These are phyloP conservation scores for Lagenidium sp. DNA, from an alignment of 352 stramenopile species.

Conservation along the genomic window DNA sequence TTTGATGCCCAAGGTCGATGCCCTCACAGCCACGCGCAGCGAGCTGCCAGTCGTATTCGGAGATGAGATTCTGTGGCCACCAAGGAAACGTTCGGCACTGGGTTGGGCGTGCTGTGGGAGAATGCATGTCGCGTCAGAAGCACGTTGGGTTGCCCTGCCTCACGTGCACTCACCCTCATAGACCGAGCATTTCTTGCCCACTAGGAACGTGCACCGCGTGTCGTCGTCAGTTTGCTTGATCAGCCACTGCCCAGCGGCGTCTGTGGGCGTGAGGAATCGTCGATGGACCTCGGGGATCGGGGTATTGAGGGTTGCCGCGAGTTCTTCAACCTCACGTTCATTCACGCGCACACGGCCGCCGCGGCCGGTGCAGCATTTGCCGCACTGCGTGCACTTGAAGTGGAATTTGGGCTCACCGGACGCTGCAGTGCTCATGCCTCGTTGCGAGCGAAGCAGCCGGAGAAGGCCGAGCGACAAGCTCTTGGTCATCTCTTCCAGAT, in stretches of 20 bases:
- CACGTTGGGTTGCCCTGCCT: too few relatives aligned
- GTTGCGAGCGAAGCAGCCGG: too few relatives aligned
- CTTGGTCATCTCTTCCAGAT: too few relatives aligned
- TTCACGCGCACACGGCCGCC: constrained; percentile 66
- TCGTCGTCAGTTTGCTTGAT: constrained; percentile 46
- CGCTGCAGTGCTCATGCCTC: too few relatives aligned
- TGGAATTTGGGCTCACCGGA: constrained; percentile 18
- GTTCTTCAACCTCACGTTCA: constrained; percentile 33
- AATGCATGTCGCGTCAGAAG: too few relatives aligned
- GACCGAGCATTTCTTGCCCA: constrained; percentile 56
- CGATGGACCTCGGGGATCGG: constrained; percentile 23
- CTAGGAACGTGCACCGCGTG: constrained; percentile 51
- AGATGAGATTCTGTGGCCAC: constrained; percentile 73
- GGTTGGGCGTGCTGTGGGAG: constrained; percentile 53
- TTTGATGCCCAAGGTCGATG: constrained; percentile 13
- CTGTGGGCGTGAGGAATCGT: constrained; percentile 19
- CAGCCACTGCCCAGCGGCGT: constrained; percentile 21
- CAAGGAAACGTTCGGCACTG: constrained; percentile 79
- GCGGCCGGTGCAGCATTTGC: constrained; percentile 69
- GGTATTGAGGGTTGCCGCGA: constrained; percentile 22
- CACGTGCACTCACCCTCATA: constrained; percentile 31
- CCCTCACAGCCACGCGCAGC: constrained; percentile 56
- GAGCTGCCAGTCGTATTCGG: constrained; percentile 71
- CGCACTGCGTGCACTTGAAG: constrained; percentile 68
- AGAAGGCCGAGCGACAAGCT: too few relatives aligned